phyloP scores from a whole-genome alignment of 495 filamentous ascomycete genomes.

The Penicillium bialowiezense region DNA sequence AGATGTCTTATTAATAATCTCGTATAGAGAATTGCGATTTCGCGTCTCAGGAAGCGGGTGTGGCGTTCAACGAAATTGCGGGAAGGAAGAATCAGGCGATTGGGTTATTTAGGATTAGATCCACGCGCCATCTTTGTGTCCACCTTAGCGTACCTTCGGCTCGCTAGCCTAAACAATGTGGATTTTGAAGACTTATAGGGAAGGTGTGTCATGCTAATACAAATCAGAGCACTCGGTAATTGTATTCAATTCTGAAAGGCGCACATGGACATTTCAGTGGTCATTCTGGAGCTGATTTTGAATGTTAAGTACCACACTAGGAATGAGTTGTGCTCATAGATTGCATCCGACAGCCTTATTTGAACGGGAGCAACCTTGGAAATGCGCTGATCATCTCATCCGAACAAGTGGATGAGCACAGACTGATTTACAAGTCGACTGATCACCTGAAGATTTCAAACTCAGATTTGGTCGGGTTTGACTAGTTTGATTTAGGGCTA shows the following conservation, averaged over 20 bases:
- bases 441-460: constrained; percentile 1
- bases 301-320: too few relatives aligned
- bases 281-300: too few relatives aligned
- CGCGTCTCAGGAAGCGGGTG: constrained; percentile 10
- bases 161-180: neutral
- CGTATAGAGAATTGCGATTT: neutral
- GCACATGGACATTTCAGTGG: too few relatives aligned
- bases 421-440: constrained; percentile 1
- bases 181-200: neutral
- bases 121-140: neutral
- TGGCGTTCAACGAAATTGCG: constrained; percentile 10
- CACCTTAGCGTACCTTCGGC: neutral
- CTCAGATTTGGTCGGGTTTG: neutral
- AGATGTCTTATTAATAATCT: neutral
- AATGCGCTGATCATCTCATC: neutral
- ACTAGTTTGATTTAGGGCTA: neutral
- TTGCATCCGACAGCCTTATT: too few relatives aligned
- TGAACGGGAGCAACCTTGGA: neutral
- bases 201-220: too few relatives aligned
- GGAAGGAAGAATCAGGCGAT: constrained; percentile 14
- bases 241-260: too few relatives aligned
- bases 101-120: constrained; percentile 12
- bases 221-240: too few relatives aligned
- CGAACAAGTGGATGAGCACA: neutral
- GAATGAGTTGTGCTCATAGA: too few relatives aligned